Evolutionary conservation across 306 rosid genomes (phyloP), one percentile per base, ranked within the genome.

Genomic region (Gastrolobium villosum): DNA sequence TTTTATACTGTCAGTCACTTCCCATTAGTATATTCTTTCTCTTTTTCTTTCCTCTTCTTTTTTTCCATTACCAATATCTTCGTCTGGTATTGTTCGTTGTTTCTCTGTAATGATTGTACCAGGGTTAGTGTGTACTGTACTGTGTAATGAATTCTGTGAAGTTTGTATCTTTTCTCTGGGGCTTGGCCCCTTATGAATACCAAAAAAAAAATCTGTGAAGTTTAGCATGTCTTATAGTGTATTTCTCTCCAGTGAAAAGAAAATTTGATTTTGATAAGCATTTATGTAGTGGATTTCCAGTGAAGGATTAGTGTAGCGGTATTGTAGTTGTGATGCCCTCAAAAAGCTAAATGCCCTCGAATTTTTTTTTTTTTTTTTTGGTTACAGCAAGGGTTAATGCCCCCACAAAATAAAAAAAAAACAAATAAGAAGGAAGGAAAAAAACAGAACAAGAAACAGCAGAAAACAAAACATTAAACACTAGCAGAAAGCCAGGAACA

Each of bases 11-110:
- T 43, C 67, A 14, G 77, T 75, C 74, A 70, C 83, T 26, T 75
- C 40, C 53, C 54, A 69, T 59, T 61, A 70, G 79, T 82, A 75
- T 88, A 84, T 88, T 78, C 71, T 46, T 7, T 73, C 39, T 36
- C 48, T 35, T 61, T 80, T 60, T 46, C 49, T 39, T 36, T 72
- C 56, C 59, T 70, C 49, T 69, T 31, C 53, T 0, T 73, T 50
- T 73, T 50, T 31, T 61, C 14, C 56, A 67, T 5, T 39, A 4
- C 55, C n/a, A 13, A 52, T 43, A 70, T 74, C 77, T 75, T 28
- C 10, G 35, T 52, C 55, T 80, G 14, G 56, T 79, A 57, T 36
- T 75, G 65, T 65, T 53, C 56, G 37, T 41, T 45, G 77, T 79
- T 56, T 74, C 34, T 65, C 50, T 50, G 10, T 74, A 69, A 75